These are phyloP conservation scores for Fonsecaea monophora DNA, from an alignment of 2,329 filamentous ascomycete genomes.

Conservation along the genomic window DNA sequence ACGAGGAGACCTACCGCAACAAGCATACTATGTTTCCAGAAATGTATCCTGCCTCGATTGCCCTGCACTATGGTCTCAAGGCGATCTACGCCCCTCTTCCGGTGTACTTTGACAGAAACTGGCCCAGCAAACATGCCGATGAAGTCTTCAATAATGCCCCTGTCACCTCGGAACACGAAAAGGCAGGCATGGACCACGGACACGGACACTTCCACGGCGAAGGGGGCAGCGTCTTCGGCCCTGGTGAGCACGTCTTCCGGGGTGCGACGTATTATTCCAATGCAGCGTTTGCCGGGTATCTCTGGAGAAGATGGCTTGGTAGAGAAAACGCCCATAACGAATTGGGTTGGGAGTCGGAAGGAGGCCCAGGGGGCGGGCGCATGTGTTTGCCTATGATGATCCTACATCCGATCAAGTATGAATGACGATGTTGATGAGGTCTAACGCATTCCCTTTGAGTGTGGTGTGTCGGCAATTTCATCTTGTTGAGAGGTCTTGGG, in stretches of 20 bases:
- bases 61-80: conserved; percentile 78
- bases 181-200: conserved; percentile 50
- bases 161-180: conserved; percentile 58
- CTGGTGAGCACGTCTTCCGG: conserved; percentile 61
- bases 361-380: conserved; percentile 31
- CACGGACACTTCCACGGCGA: conserved; percentile 43
- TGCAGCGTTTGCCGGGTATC: conserved; percentile 59
- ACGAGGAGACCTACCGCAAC: conserved; percentile 71
- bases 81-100: conserved; percentile 70
- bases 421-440: conserved; percentile 25
- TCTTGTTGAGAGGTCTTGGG: not conserved
- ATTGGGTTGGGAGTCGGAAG: conserved; percentile 32
- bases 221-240: conserved; percentile 57
- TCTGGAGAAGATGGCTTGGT: conserved; percentile 65
- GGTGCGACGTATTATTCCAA: conserved; percentile 63
- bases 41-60: conserved; percentile 76
- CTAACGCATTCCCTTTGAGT: not conserved
- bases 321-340: conserved; percentile 38
- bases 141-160: conserved; percentile 62
- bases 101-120: conserved; percentile 63
- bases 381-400: conserved; percentile 43
- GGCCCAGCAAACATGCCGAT: conserved; percentile 61
- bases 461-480: not conserved
- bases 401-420: conserved; percentile 39
- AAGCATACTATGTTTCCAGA: conserved; percentile 78